Conservation (phyloP, 106 monocot species). For the Platanthera zijinensis region DNA sequence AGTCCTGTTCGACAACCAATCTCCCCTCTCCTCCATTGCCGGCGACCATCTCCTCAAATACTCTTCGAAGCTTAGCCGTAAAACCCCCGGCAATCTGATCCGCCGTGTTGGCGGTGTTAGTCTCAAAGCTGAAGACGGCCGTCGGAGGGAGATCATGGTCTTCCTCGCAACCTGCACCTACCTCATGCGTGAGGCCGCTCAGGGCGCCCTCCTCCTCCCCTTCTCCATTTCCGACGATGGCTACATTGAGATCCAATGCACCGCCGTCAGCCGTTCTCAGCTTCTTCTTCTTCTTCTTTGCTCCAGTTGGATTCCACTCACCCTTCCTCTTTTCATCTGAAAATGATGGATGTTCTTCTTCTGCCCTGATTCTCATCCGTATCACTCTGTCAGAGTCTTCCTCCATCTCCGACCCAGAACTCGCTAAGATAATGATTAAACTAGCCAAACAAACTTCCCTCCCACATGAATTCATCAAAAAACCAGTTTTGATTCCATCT, state of each 20-base stretch:
- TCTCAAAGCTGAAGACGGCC: conserved; percentile 17
- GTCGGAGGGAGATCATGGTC: conserved; percentile 6
- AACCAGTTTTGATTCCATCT: conserved; percentile 22
- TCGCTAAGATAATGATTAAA: conserved; percentile 46
- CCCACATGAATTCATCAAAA: conserved; percentile 17
- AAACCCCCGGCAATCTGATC: conserved; percentile 17
- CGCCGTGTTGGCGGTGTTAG: background rate
- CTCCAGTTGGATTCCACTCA: background rate
- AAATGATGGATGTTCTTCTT: background rate
- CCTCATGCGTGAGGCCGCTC: conserved; percentile 56
- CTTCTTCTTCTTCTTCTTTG: conserved; percentile 23
- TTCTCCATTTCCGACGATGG: conserved; percentile 21
- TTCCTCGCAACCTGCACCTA: background rate
- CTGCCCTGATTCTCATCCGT: conserved; percentile 34
- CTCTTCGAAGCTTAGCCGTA: conserved; percentile 20
- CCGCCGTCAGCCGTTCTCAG: conserved; percentile 6
- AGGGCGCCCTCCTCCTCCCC: conserved; percentile 29
- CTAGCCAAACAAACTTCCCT: conserved; percentile 11
- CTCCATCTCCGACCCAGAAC: background rate
- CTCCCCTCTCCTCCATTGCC: conserved; percentile 4
- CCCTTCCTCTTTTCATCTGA: conserved; percentile 43
- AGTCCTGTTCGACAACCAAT: conserved; percentile 28
- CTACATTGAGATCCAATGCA: conserved; percentile 52
- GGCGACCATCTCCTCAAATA: conserved; percentile 21
- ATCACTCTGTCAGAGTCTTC: conserved; percentile 11